Evolutionary conservation across 177 flowering plant genomes (phyloP).

Genomic region (Telopea speciosissima): DNA sequence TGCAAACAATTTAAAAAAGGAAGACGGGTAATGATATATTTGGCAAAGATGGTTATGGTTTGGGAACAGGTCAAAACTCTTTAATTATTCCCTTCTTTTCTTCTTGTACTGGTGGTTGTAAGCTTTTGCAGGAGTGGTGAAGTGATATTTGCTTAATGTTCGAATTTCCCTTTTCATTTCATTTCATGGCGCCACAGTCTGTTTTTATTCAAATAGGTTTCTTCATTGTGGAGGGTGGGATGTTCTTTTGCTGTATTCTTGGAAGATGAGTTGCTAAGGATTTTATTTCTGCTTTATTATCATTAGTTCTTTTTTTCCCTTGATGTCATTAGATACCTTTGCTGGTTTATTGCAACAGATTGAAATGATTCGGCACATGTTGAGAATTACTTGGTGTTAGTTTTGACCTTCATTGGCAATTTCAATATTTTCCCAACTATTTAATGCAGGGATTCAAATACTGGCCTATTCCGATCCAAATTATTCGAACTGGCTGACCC

Average conservation of each 20-base stretch:
- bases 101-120: neutral
- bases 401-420: no score
- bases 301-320: no score
- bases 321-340: no score
- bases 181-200: no score
- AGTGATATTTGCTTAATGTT: neutral
- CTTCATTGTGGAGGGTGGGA: neutral
- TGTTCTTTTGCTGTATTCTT: neutral
- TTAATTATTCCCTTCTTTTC: neutral
- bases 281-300: no score
- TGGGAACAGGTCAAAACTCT: neutral
- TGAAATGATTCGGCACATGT: no score
- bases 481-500: no score
- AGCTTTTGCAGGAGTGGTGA: neutral
- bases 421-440: no score
- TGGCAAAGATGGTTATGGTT: neutral
- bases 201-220: neutral
- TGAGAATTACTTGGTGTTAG: no score
- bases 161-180: neutral
- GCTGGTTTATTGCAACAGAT: no score
- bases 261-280: neutral
- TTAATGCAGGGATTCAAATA: no score
- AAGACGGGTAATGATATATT: neutral
- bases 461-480: no score
- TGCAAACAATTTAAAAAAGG: conserved; percentile 50